Evolutionary conservation across 2,329 filamentous ascomycete species (phyloP).

Genomic region (Dothiorella sarmentorum): DNA sequence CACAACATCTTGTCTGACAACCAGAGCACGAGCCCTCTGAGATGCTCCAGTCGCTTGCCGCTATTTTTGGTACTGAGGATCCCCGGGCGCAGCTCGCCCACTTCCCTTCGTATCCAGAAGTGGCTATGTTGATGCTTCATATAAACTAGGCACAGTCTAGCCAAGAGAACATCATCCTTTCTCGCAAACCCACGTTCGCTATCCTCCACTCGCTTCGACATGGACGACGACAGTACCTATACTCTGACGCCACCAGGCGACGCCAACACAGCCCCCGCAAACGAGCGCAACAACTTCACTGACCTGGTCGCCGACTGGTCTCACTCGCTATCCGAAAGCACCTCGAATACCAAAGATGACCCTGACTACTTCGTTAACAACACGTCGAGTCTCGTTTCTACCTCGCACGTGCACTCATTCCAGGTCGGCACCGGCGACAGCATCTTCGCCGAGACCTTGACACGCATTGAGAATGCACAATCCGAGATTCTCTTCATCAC

Average conservation of each 20-base stretch:
- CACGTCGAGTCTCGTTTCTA: conserved; percentile 34
- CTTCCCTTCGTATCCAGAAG: conserved; percentile 7
- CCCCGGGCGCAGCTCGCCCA: conserved; percentile 2
- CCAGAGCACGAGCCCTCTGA: not conserved
- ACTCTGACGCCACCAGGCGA: not conserved
- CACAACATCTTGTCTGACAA: not conserved
- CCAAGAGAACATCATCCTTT: not conserved
- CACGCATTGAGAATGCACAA: conserved; percentile 58
- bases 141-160: not conserved
- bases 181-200: not conserved
- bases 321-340: not conserved
- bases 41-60: not conserved
- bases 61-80: conserved; percentile 10
- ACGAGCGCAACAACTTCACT: conserved; percentile 15
- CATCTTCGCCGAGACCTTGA: conserved; percentile 50
- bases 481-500: conserved; percentile 72
- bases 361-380: conserved; percentile 41
- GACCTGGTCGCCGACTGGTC: conserved; percentile 12
- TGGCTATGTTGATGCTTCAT: conserved; percentile 9
- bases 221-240: not conserved
- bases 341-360: conserved; percentile 24
- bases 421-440: conserved; percentile 44
- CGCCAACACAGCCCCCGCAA: not conserved
- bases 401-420: conserved; percentile 35
- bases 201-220: not conserved